A percentile compares a stretch with the other conserved stretches of the same genome.
Conservation (phyloP, 139 green algal species). For the Volvox africanus region DNA sequence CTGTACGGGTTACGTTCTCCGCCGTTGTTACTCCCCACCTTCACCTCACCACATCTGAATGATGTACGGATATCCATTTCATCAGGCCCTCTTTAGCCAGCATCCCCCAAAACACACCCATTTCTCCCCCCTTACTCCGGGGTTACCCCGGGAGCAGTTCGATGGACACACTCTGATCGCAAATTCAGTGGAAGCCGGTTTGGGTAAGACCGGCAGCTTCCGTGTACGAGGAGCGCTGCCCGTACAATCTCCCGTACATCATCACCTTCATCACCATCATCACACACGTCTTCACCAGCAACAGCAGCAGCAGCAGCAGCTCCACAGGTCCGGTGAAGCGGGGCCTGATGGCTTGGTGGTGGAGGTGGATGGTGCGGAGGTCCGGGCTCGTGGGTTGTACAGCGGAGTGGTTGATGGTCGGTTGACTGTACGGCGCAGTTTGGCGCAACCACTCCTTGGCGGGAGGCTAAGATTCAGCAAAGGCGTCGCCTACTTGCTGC, state of each 20-base stretch:
- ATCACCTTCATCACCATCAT: conserved; percentile 1
- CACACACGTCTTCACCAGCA: background rate
- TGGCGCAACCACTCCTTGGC: conserved; percentile 75
- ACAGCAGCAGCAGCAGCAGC: background rate
- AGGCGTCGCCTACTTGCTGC: conserved; percentile 79
- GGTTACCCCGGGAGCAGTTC: conserved; percentile 36
- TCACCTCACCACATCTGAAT: too few species aligned
- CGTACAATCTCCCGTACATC: conserved; percentile 42
- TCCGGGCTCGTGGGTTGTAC: conserved; percentile 81
- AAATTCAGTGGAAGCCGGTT: conserved; percentile 75
- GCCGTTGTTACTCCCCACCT: too few species aligned
- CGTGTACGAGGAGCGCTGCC: conserved; percentile 73
- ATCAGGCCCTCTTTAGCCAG: too few species aligned
- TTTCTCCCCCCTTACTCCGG: conserved; percentile 23
- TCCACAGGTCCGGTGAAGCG: background rate
- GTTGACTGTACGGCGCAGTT: conserved; percentile 65
- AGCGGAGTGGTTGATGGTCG: conserved; percentile 75
- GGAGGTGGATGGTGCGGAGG: conserved; percentile 72
- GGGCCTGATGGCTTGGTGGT: conserved; percentile 47
- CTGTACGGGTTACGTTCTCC: too few species aligned
- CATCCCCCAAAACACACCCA: background rate
- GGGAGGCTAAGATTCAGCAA: conserved; percentile 75
- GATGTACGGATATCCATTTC: too few species aligned
- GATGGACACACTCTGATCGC: conserved; percentile 58
- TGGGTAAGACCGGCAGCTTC: conserved; percentile 78